Evolutionary conservation across 345 rosid species (phyloP), one percentile per base, ranked within the genome.

Genomic region (Linum tenue): DNA sequence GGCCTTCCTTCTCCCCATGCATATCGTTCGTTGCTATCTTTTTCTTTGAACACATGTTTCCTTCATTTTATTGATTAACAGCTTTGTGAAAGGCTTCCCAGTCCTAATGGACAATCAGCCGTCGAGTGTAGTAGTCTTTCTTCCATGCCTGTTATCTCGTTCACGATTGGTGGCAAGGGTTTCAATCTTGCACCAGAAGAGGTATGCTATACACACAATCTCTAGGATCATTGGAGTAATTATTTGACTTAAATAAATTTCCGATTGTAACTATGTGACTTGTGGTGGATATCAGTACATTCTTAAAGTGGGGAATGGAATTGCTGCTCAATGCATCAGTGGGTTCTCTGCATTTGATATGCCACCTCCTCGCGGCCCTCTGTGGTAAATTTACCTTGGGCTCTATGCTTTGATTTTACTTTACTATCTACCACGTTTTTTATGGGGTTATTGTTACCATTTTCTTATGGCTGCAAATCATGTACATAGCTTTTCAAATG

Each of bases 261-360:
- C 37, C 37, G 64, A 14, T 14, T 56, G 37, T 6, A 65, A 4
- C 38, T 31, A 14, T 50, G 35, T 22, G 12, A 6, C 53, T 5
- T 37, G 41, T 53, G 14, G 15, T 59, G 22, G 14, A 8, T n/a
- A n/a, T 56, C 70, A 74, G 78, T 74, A 74, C 37, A 39, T 74
- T 39, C 78, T 74, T 38, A 66, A 74, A 70, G 78, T 74, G 51
- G 78, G 74, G 63, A 67, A 70, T 15, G 78, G 78, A 62, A 64
- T 12, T 57, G 39, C 74, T n/a, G 73, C 74, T 56, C 74, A 74
- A 40, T 74, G 78, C 64, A 70, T 74, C 8, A 74, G 78, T 66
- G 74, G 74, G 67, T 74, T 74, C 66, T 56, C 22, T 40, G 78
- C 78, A 3, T 58, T 74, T 6, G 74, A 74, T 51, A 62, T 74